Base-by-base conservation (phyloP, 2,329 filamentous ascomycete genomes). In the Plectosphaerella cucumerina region DNA sequence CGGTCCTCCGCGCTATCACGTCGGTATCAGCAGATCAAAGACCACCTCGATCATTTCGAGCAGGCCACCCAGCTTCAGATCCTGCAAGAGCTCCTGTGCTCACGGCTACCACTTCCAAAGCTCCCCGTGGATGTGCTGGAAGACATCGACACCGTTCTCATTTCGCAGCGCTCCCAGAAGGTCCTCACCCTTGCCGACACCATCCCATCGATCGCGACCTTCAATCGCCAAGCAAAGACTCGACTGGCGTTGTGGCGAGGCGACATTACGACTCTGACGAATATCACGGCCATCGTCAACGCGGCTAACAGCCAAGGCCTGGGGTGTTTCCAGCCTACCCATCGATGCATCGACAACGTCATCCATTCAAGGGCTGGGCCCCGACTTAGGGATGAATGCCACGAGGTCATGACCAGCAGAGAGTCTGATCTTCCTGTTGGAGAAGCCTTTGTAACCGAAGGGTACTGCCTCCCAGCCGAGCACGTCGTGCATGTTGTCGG, bases 291-390 rank as follows among this genome's bases (percentile, higher is more conserved):
- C 8, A 66, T 70, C 47, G 62, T 62, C 11, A 69, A 70, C 45
- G 66, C 67, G 10, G 66, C 65, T 14, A 69, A 68, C 48, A 57
- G 60, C 4, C 60, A 59, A 11, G 57, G 68, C 51, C 59, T 69
- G 2, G 67, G 66, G 0, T 70, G 67, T 53, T 69, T 69, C 50
- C 59, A 62, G 48, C 63, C 65, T 1, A 53, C 49, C 1, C 66
- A 68, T 45, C 58, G 53, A 17, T 69, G 67, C 47, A 69, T 69
- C 47, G 67, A 69, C 53, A 68, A 68, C 46, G 60, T 63, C 1
- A 69, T 69, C 41, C 65, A 70, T 50, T 56, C 60, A 0, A 55
- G 52, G 18, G 64, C 66, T 1, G 65, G 64, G 1, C 66, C 66
- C 3, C 55, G 60, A 12, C 50, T 70, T 5, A 58, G 67, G 20